Evolutionary conservation across 2,329 filamentous ascomycete genomes (phyloP), one percentile per base, ranked within the genome.

Genomic region (Lanzia echinophila): DNA sequence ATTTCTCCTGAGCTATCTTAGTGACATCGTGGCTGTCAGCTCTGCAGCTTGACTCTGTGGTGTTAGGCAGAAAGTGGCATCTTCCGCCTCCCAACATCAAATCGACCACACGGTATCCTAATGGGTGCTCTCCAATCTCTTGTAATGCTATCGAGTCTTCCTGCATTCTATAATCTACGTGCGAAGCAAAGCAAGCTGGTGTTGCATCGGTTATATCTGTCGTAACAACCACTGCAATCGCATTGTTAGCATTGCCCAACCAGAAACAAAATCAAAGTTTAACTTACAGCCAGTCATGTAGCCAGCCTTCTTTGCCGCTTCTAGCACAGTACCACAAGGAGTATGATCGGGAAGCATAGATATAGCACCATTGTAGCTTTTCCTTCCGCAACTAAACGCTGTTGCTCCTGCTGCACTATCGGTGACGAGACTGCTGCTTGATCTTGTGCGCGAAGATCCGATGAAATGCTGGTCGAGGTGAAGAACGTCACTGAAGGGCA

Each of bases 351-450:
- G 91, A 15, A 95, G 77, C 51, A 95, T 87, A 10, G 90, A 88
- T 62, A 99, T 97, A 62, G 94, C 94, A 46, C 90, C 90, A 67
- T 99, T 99, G 75, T 99, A 99, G 69, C 86, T 95, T 81, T 99
- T 99, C 67, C 78, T 73, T 19, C 83, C 92, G 66, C 94, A 99
- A 2, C 89, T 90, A 70, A 99, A 99, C 1, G 94, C 94, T 0
- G 94, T 99, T 3, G 94, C 94, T 36, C 94, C 94, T n/a, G 94
- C 94, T 5, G 94, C 94, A 56, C 88, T 95, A 71, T 99, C 94
- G 1, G 94, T 99, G 50, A 99, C 87, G 57, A 97, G 75, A 54
- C 86, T 92, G 65, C 81, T 90, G 61, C 82, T 85, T 50, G 89
- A 95, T 54, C 90, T 79, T 19, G 94, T 99, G 56, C 94, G 81